Evolutionary conservation across 768 basidiomycete species (phyloP).

Genomic region (Trametes punicea): DNA sequence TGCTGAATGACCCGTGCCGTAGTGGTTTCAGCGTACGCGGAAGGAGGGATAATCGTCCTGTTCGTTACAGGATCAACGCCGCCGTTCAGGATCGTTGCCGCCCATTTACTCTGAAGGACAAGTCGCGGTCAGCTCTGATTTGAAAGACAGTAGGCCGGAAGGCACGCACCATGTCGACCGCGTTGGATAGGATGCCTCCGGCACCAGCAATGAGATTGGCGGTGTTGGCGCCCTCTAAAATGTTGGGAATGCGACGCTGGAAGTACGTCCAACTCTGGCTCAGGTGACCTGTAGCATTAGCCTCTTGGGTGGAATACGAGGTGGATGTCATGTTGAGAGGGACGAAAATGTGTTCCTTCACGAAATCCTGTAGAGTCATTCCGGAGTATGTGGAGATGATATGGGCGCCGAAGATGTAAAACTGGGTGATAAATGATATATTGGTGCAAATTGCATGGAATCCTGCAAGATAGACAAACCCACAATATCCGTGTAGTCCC

Average conservation of each 20-base stretch:
- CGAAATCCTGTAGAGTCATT: conserved; percentile 36
- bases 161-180: conserved; percentile 38
- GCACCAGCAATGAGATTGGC: conserved; percentile 33
- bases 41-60: conserved; percentile 32
- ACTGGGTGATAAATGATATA: conserved; percentile 25
- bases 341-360: conserved; percentile 38
- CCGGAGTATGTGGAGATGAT: conserved; percentile 34
- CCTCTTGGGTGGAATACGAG: conserved; percentile 37
- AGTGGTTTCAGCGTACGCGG: conserved; percentile 31
- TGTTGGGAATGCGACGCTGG: conserved; percentile 35
- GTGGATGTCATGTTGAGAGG: conserved; percentile 42
- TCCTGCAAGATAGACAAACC: not conserved
- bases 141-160: not conserved
- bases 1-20: conserved; percentile 29
- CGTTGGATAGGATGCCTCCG: conserved; percentile 41
- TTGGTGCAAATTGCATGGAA: not conserved
- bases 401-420: conserved; percentile 36
- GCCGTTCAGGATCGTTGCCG: conserved; percentile 32
- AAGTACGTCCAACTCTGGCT: conserved; percentile 32
- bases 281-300: conserved; percentile 31
- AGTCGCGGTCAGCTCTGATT: not conserved
- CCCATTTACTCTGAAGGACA: conserved; percentile 39
- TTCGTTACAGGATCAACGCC: conserved; percentile 34
- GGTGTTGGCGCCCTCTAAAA: conserved; percentile 30
- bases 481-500: conserved; percentile 38